Evolutionary conservation across 2,329 filamentous ascomycete species (phyloP), one percentile per base, ranked within the genome.

Genomic region (Corynespora cassiicola): DNA sequence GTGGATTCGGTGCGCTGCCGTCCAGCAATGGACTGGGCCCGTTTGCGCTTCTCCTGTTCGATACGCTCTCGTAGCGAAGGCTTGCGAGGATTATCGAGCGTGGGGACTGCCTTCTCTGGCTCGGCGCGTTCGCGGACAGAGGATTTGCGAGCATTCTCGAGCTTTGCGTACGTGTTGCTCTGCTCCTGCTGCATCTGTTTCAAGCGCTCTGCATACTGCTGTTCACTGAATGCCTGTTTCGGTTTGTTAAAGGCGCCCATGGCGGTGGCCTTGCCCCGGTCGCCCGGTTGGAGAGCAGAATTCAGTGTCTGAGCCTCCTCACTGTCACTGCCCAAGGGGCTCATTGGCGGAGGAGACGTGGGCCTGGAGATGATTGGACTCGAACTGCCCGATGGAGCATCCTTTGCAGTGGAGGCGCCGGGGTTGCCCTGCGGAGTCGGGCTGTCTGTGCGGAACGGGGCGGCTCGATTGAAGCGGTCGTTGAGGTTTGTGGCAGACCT

Each of bases 181-280:
- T 86, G 80, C 18, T 85, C 87, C 56, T 87, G 81, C 48, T 92
- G 87, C 64, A 96, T 81, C 63, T 90, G 87, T 31, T 88, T 73
- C 58, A 95, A 87, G 28, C 90, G 82, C 60, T 95, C 86, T 5
- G 88, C 81, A 57, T 89, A 96, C 58, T 89, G 87, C 14, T 86
- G 82, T 58, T 96, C 91, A 56, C 95, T 89, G 53, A 94, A 96
- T 6, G 84, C 80, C 33, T 86, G 81, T 2, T 75, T 71, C 1
- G 90, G 88, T 60, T 90, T 90, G 50, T 86, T 86, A 65, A 86
- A 86, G 0, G 82, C 73, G 19, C 83, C 82, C 68, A 84, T 75
- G 1, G 88, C 87, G 0, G 89, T 95, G 5, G 88, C 87, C 62
- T 94, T 95, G 34, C 87, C 89, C 30, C 82, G 76, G 53, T 96